These are phyloP conservation scores for Blastobotrys americana DNA, from an alignment of 805 yeast genomes.

Conservation along the genomic window DNA sequence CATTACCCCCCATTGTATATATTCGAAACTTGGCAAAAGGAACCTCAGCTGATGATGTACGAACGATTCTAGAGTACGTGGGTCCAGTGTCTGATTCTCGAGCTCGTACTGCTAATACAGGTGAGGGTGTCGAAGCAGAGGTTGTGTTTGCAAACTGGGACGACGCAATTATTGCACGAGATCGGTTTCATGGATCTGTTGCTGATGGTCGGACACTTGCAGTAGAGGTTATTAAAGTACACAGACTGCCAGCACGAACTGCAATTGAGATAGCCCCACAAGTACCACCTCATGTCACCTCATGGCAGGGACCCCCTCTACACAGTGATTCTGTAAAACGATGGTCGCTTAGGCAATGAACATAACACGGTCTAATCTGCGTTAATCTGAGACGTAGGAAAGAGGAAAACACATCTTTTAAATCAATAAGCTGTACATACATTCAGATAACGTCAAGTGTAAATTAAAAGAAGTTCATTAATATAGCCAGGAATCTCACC, in stretches of 20 bases:
- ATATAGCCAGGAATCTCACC: too few relatives aligned
- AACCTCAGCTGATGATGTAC: conserved; percentile 28
- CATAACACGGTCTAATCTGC: too few relatives aligned
- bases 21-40: conserved; percentile 28
- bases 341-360: conserved; percentile 1
- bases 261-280: conserved; percentile 1
- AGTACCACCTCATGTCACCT: conserved; percentile 2
- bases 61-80: conserved; percentile 20
- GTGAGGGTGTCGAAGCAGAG: conserved; percentile 22
- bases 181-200: conserved; percentile 36
- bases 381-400: too few relatives aligned
- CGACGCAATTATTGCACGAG: conserved; percentile 28
- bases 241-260: conserved; percentile 12
- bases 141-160: conserved; percentile 25
- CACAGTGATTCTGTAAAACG: conserved; percentile 13
- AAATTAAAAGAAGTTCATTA: too few relatives aligned
- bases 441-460: too few relatives aligned
- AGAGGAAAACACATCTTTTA: too few relatives aligned
- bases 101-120: conserved; percentile 8
- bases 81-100: conserved; percentile 23
- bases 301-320: conserved; percentile 18
- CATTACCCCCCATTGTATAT: conserved; percentile 23
- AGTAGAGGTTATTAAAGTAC: conserved; percentile 27
- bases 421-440: too few relatives aligned
- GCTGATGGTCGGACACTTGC: conserved; percentile 42